Evolutionary conservation across 495 filamentous ascomycete genomes (phyloP), one percentile per base, ranked within the genome.

Genomic region (Trichoderma gamsii): DNA sequence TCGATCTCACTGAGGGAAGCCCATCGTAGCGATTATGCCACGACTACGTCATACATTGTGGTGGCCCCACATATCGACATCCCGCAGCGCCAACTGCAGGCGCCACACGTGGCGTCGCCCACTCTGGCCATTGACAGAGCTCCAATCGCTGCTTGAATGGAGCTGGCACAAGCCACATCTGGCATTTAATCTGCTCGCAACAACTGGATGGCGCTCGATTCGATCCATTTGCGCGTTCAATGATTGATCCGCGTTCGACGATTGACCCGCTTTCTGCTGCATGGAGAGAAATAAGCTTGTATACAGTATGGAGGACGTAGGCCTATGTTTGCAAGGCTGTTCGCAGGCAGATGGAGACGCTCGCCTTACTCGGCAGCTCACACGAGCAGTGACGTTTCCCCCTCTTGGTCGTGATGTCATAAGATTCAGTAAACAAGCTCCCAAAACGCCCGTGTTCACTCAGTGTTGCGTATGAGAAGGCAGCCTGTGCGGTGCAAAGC

Each of bases 21-120:
- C 5, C 56, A 32, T 61, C 56, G 56, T 13, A 18, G 23, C 15
- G 2, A 61, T 61, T 61, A 61, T 61, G 56, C 56, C 56, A 61
- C n/a, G 3, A 13, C 5, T 61, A 21, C 56, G 56, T 61, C 56
- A 61, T 61, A 16, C 25, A 61, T 23, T 25, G 13, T n/a, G 9
- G n/a, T 23, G 21, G 51, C 25, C 25, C 56, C 56, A 32, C 25
- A 21, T 32, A 2, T 21, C 12, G 18, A 61, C 25, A 25, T 23
- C 25, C 56, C 23, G 12, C 13, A 16, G 21, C 21, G 3, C 35
- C 8, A 38, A 9, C 12, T 32, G 4, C 16, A 59, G 56, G 23
- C 56, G 56, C 56, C 56, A 61, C 56, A 32, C 27, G 56, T 61
- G 56, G 56, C 56, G 56, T 61, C 56, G 2, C 56, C n/a, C 25